These are phyloP conservation scores for Phyllostachys edulis DNA, from an alignment of 176 grass and related monocot species.

Conservation along the genomic window DNA sequence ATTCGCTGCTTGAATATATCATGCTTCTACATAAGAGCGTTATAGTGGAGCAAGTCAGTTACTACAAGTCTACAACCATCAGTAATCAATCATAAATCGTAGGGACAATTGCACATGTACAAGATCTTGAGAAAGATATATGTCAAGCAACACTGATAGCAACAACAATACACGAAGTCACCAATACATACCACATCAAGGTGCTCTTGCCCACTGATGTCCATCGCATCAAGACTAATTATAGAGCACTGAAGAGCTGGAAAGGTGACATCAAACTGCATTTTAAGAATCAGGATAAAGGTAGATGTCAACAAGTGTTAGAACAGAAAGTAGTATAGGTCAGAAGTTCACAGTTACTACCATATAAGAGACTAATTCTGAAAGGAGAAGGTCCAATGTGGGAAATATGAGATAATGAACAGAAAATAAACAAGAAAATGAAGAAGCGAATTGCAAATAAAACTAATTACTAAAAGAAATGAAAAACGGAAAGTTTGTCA, in stretches of 20 bases:
- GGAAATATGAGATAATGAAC: background rate
- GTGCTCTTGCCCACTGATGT: slow-evolving; percentile 93
- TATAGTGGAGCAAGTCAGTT: slow-evolving; percentile 23
- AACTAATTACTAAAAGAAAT: background rate
- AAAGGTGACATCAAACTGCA: slow-evolving; percentile 96
- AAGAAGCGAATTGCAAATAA: background rate
- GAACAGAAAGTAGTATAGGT: slow-evolving; percentile 15
- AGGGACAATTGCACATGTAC: background rate
- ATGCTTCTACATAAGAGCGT: slow-evolving; percentile 68
- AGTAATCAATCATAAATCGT: background rate
- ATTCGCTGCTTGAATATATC: slow-evolving; percentile 91
- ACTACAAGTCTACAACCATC: background rate
- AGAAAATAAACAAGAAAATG: background rate
- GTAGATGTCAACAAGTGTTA: slow-evolving; percentile 32
- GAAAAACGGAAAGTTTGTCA: background rate
- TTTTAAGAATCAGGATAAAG: slow-evolving; percentile 30
- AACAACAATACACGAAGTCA: background rate
- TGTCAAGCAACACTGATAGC: background rate
- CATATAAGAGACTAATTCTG: slow-evolving; percentile 7
- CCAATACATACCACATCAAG: slow-evolving; percentile 80
- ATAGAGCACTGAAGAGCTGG: slow-evolving; percentile 95
- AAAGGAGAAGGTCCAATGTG: background rate
- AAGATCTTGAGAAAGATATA: slow-evolving; percentile 18
- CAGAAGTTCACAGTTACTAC: background rate
- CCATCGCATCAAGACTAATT: slow-evolving; percentile 93